Evolutionary conservation across 225 moss, liverwort and hornwort species (phyloP).

Genomic region (Marchantia paleacea): DNA sequence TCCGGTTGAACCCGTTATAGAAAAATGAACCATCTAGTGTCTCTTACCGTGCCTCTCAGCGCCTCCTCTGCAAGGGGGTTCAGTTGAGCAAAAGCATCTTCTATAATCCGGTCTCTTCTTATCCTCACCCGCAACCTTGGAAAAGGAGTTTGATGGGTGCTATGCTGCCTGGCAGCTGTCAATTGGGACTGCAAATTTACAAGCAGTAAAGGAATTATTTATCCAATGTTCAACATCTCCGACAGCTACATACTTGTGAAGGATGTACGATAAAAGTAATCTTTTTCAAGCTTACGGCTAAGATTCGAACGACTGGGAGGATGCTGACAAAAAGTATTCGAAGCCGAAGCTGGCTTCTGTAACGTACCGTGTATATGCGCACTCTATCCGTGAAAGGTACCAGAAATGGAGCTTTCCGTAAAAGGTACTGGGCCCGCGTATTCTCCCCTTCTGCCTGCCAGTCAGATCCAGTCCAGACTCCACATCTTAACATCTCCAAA

Average conservation of each 20-base stretch:
- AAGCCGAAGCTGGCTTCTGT: background rate
- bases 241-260: background rate
- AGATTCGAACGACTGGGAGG: background rate
- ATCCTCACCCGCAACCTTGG: conserved; percentile 76
- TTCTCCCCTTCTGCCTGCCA: conserved; percentile 88
- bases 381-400: conserved; percentile 98
- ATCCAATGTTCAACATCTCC: background rate
- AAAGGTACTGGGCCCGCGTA: conserved; percentile 79
- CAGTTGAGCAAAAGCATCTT: conserved; percentile 94
- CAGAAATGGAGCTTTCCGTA: conserved; percentile 89
- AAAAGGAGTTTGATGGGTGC: conserved; percentile 65
- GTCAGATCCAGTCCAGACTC: background rate
- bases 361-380: conserved; percentile 86
- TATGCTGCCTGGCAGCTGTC: conserved; percentile 73
- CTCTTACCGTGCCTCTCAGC: conserved; percentile 85
- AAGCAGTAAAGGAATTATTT: background rate
- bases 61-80: conserved; percentile 70
- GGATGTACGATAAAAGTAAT: background rate
- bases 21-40: background rate
- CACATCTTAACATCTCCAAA: background rate
- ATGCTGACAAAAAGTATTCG: background rate
- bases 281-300: background rate
- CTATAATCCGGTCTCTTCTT: conserved; percentile 90
- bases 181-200: conserved; percentile 67
- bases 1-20: background rate